phyloP scores from a whole-genome alignment of 2,329 filamentous ascomycete genomes.

The Colletotrichum camelliae region DNA sequence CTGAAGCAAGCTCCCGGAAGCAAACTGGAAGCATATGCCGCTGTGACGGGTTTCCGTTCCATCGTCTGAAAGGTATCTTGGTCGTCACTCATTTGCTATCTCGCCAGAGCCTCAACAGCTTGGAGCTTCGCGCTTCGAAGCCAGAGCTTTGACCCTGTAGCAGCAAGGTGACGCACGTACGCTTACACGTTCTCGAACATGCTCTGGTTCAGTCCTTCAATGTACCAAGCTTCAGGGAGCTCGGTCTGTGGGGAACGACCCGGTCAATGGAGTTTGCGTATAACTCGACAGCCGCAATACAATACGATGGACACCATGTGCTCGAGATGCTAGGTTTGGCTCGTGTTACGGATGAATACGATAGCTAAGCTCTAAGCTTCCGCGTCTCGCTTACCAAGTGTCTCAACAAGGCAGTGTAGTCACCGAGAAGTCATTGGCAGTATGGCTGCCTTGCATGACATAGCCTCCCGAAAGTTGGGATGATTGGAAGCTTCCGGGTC shows the following conservation, averaged over 20 bases:
- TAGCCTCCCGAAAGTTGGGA: neutral
- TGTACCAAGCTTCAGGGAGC: neutral
- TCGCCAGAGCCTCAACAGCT: neutral
- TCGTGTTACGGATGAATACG: neutral
- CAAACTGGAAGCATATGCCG: neutral
- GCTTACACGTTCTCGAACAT: neutral
- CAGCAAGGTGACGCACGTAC: neutral
- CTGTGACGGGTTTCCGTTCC: slow-evolving; percentile 11
- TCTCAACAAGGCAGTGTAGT: neutral
- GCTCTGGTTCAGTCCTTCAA: neutral
- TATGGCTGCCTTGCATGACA: neutral
- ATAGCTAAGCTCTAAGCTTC: neutral
- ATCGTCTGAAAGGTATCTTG: neutral
- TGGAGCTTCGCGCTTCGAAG: neutral
- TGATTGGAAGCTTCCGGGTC: neutral
- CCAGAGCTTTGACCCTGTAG: neutral
- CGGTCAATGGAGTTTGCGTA: neutral
- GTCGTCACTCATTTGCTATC: neutral
- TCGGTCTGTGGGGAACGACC: neutral
- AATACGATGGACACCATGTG: neutral
- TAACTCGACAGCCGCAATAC: neutral
- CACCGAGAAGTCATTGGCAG: no score
- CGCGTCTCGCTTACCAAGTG: neutral
- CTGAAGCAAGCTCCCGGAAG: neutral
- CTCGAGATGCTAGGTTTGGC: neutral